These are phyloP conservation scores for Pseudonectria foliicola DNA, from an alignment of 2,329 filamentous ascomycete genomes.

Conservation along the genomic window DNA sequence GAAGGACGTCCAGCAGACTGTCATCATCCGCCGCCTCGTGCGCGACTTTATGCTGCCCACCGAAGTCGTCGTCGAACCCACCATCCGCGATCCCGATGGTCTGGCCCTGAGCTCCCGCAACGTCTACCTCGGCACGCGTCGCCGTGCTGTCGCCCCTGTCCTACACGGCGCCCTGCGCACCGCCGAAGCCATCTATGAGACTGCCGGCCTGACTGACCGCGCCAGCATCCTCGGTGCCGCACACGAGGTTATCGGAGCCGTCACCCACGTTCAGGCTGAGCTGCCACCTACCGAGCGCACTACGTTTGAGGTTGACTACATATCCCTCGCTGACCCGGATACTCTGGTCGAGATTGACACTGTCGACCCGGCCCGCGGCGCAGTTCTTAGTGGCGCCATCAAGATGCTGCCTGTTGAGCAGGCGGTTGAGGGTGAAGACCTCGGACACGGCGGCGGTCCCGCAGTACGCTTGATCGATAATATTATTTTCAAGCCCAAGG, in stretches of 20 bases:
- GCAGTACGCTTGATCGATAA: constrained; percentile 90
- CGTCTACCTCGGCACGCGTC: constrained; percentile 75
- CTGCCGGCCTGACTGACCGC: constrained; percentile 44
- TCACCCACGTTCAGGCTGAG: constrained; percentile 54
- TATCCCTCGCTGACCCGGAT: constrained; percentile 81
- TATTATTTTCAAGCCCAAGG: constrained; percentile 56
- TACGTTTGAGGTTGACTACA: constrained; percentile 79
- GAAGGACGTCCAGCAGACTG: constrained; percentile 95
- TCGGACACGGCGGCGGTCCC: constrained; percentile 66
- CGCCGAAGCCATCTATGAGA: constrained; percentile 60
- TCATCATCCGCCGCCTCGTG: constrained; percentile 80
- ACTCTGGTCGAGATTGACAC: constrained; percentile 70
- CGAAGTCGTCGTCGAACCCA: constrained; percentile 66
- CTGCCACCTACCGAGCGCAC: constrained; percentile 56
- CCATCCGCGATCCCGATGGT: constrained; percentile 70
- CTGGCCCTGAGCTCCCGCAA: constrained; percentile 90
- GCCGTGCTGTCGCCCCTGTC: constrained; percentile 65
- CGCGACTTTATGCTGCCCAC: constrained; percentile 78
- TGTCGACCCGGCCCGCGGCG: constrained; percentile 65
- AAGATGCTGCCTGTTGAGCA: constrained; percentile 80
- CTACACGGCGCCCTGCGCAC: constrained; percentile 62
- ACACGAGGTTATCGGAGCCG: constrained; percentile 47
- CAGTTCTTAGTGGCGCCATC: constrained; percentile 81
- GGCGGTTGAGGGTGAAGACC: constrained; percentile 61
- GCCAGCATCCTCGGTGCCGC: constrained; percentile 67